A percentile compares a stretch with the other conserved stretches of the same genome.
Evolutionary conservation across 495 filamentous ascomycete species (phyloP).

Genomic region (Aspergillus ostianus): DNA sequence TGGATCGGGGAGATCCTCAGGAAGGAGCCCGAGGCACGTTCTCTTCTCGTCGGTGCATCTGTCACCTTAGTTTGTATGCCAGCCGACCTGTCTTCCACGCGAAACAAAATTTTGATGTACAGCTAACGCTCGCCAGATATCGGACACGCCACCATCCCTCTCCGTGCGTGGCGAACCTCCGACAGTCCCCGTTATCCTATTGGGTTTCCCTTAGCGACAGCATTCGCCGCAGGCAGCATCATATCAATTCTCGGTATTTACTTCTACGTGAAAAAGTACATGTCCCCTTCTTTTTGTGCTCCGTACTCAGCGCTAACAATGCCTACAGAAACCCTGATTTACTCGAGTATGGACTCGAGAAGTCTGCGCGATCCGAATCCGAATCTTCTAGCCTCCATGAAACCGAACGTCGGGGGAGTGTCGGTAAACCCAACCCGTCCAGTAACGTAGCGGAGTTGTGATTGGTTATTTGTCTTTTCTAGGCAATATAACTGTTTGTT

Average conservation of each 20-base stretch:
- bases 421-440: background rate
- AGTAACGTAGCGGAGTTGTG: too few relatives aligned
- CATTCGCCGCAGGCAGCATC: slow-evolving; percentile 14
- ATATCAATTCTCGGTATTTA: slow-evolving; percentile 8
- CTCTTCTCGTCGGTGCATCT: slow-evolving; percentile 17
- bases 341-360: background rate
- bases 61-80: slow-evolving; percentile 20
- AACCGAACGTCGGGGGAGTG: background rate
- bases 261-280: slow-evolving; percentile 10
- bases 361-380: background rate
- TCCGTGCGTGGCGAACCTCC: slow-evolving; percentile 17
- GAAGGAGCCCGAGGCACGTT: slow-evolving; percentile 18
- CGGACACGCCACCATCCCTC: slow-evolving; percentile 22
- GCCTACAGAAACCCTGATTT: slow-evolving; percentile 1
- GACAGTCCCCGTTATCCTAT: slow-evolving; percentile 21
- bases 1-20: slow-evolving; percentile 19
- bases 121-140: slow-evolving; percentile 7
- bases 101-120: too few relatives aligned
- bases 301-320: background rate
- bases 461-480: too few relatives aligned
- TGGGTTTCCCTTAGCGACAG: slow-evolving; percentile 21
- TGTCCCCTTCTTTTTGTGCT: background rate
- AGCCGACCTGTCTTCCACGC: background rate
- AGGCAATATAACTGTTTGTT: too few relatives aligned
- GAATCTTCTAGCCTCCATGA: background rate